These are phyloP conservation scores for Friedmanniomyces simplex DNA, from an alignment of 495 filamentous ascomycete species.

Conservation along the genomic window DNA sequence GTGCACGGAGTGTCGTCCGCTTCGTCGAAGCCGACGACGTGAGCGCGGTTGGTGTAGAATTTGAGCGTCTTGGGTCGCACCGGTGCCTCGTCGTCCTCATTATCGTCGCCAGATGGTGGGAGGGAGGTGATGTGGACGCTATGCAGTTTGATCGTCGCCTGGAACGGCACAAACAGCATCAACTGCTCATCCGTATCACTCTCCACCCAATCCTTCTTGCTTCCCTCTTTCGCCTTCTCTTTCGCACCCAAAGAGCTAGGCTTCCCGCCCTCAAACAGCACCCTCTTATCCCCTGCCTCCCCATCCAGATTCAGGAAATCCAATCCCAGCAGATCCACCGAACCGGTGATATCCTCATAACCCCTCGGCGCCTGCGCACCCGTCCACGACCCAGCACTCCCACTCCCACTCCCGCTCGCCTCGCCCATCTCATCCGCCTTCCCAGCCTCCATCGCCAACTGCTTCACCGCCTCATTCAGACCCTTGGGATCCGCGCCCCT, in stretches of 20 bases:
- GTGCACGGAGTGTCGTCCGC: conserved; percentile 73
- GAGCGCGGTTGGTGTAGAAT: conserved; percentile 74
- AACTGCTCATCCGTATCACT: conserved; percentile 98
- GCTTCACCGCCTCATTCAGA: conserved; percentile 58
- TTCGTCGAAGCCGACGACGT: conserved; percentile 91
- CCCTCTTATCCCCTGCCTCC: conserved; percentile 53
- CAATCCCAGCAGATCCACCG: conserved; percentile 65
- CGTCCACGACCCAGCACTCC: conserved; percentile 46
- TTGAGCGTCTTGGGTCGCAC: conserved; percentile 79
- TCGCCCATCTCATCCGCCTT: conserved; percentile 37
- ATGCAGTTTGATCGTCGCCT: conserved; percentile 80
- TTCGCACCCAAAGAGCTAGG: conserved; percentile 47
- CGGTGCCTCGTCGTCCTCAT: conserved; percentile 29
- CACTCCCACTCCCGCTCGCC: conserved; percentile 31
- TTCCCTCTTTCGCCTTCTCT: conserved; percentile 27
- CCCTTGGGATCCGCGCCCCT: conserved; percentile 60
- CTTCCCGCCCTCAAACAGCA: conserved; percentile 59
- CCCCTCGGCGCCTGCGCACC: conserved; percentile 65
- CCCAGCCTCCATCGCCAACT: conserved; percentile 56
- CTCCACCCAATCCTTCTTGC: conserved; percentile 72
- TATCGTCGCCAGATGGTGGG: conserved; percentile 35
- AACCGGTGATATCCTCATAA: conserved; percentile 72
- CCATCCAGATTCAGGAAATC: conserved; percentile 80
- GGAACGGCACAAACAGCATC: conserved; percentile 87
- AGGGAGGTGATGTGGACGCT: conserved; percentile 82